Percentiles rank a stretch among this genome's conserved stretches.
phyloP scores from a whole-genome alignment of 306 rosid species.

The Chamaecrista fasciculata region DNA sequence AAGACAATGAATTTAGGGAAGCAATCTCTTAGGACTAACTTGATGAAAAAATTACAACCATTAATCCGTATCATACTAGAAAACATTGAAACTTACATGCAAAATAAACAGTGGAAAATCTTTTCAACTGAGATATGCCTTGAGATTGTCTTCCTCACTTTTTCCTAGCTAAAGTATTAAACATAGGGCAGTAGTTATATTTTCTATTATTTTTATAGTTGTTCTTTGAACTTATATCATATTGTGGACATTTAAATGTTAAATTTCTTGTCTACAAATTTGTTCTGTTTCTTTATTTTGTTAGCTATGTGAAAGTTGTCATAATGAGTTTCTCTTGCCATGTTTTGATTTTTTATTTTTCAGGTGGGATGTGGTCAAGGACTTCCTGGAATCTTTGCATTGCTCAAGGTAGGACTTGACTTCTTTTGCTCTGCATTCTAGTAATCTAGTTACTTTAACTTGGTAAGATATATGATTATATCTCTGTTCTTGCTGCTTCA shows the following conservation, averaged over 20 bases:
- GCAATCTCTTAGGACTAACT: not conserved
- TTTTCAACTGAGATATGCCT: not conserved
- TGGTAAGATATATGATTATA: not conserved
- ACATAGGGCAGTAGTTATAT: not conserved
- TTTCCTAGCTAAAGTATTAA: not conserved
- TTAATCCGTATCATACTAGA: not conserved
- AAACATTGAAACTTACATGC: not conserved
- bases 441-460: too few species aligned
- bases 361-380: constrained; percentile 99
- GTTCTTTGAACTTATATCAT: not conserved
- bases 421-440: constrained; percentile 13
- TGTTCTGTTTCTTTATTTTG: not conserved
- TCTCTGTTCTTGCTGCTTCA: constrained; percentile 35
- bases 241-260: not conserved
- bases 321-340: not conserved
- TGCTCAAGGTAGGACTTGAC: constrained; percentile 59
- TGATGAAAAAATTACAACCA: not conserved
- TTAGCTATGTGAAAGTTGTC: not conserved
- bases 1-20: not conserved
- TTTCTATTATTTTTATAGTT: not conserved
- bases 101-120: not conserved
- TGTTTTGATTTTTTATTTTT: constrained; percentile 36
- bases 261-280: not conserved
- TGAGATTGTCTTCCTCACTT: not conserved
- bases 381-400: constrained; percentile 87